These are phyloP conservation scores for Scheffersomyces segobiensis DNA, from an alignment of 1,139 yeast species.

Conservation along the genomic window DNA sequence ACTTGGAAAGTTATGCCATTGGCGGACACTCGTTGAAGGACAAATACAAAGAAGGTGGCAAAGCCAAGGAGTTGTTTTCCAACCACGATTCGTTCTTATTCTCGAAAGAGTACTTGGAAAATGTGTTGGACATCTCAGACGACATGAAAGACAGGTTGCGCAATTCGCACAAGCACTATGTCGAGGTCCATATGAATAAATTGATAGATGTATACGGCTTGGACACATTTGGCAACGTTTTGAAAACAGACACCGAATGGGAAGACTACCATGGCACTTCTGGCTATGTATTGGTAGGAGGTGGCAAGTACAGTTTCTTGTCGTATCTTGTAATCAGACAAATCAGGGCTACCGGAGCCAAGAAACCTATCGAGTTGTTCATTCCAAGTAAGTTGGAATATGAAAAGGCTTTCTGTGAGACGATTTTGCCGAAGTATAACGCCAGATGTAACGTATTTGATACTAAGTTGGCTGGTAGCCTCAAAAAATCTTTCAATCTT, in stretches of 20 bases:
- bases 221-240: constrained; percentile 40
- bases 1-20: constrained; percentile 28
- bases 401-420: constrained; percentile 54
- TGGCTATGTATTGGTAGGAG: constrained; percentile 48
- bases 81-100: constrained; percentile 28
- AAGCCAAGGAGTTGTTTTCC: constrained; percentile 34
- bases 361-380: constrained; percentile 47
- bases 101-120: constrained; percentile 39
- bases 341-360: constrained; percentile 40
- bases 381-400: constrained; percentile 53
- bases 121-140: constrained; percentile 39
- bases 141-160: constrained; percentile 30
- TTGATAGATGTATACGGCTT: constrained; percentile 30
- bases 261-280: constrained; percentile 30
- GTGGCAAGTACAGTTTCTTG: constrained; percentile 47
- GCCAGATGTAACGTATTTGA: constrained; percentile 57
- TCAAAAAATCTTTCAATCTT: constrained; percentile 33
- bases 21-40: constrained; percentile 34
- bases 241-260: constrained; percentile 40
- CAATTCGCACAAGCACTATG: constrained; percentile 32
- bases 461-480: constrained; percentile 22
- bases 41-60: constrained; percentile 26
- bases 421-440: constrained; percentile 48
- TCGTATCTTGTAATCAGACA: constrained; percentile 45
- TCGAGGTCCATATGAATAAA: constrained; percentile 30